phyloP scores from a whole-genome alignment of 768 basidiomycete genomes.

The Candolleomyces eurysporus region DNA sequence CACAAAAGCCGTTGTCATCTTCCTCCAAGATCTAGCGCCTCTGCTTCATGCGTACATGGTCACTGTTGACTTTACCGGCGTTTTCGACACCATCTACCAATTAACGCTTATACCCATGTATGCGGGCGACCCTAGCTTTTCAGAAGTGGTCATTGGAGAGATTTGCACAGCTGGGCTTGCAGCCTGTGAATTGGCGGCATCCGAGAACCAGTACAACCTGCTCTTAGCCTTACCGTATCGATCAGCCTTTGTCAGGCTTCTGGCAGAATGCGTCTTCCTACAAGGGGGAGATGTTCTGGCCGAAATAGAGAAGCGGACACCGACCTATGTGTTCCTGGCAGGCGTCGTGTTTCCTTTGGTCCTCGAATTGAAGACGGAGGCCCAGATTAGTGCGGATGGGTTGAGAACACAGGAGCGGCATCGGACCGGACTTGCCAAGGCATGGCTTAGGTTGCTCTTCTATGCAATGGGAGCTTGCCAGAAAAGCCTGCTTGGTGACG shows the following conservation, averaged over 20 bases:
- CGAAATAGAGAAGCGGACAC: conserved; percentile 52
- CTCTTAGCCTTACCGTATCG: conserved; percentile 41
- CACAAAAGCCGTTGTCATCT: conserved; percentile 47
- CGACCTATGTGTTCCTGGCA: conserved; percentile 61
- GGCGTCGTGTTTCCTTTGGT: conserved; percentile 63
- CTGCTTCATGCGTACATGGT: conserved; percentile 50
- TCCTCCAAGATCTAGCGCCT: conserved; percentile 56
- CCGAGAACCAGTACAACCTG: conserved; percentile 28
- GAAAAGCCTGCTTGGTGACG: conserved; percentile 22
- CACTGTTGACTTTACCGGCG: conserved; percentile 54
- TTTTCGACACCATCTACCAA: conserved; percentile 49
- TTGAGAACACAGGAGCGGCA: conserved; percentile 44
- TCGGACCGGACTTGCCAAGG: conserved; percentile 41
- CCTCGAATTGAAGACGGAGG: conserved; percentile 49
- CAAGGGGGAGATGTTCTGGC: conserved; percentile 51
- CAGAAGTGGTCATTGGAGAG: conserved; percentile 41
- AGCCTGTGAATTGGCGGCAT: conserved; percentile 45
- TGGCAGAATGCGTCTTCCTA: conserved; percentile 47
- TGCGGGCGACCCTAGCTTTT: conserved; percentile 51
- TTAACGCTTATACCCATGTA: conserved; percentile 46
- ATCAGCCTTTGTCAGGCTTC: conserved; percentile 35
- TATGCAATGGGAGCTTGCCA: conserved; percentile 58
- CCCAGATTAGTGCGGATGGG: conserved; percentile 40
- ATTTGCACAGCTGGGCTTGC: conserved; percentile 46
- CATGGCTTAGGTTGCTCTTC: conserved; percentile 63